These are phyloP conservation scores for Lanzia echinophila DNA, from an alignment of 2,329 filamentous ascomycete species.

Conservation along the genomic window DNA sequence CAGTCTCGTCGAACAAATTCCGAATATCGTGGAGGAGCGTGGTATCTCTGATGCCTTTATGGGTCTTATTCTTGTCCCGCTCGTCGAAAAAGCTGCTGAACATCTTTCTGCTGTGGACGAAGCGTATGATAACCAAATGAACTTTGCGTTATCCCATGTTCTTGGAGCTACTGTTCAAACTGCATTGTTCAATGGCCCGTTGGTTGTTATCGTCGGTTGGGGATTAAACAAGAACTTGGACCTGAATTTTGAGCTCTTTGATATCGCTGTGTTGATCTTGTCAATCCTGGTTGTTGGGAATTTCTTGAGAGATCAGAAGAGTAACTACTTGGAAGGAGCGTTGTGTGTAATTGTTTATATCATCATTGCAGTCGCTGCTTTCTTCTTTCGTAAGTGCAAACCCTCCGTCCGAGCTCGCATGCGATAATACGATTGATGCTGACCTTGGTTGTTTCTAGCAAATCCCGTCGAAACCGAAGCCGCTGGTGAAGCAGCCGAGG, in stretches of 20 bases:
- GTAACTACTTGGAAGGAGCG: slow-evolving; percentile 81
- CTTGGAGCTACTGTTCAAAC: slow-evolving; percentile 79
- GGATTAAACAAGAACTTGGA: slow-evolving; percentile 63
- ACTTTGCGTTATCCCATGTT: slow-evolving; percentile 23
- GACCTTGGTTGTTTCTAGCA: neutral
- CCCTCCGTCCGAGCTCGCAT: too few species aligned
- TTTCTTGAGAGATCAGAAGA: slow-evolving; percentile 81
- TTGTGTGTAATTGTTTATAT: slow-evolving; percentile 67
- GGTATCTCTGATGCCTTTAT: slow-evolving; percentile 52
- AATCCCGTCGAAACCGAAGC: neutral
- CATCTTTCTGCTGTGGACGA: slow-evolving; percentile 80
- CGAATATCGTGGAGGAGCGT: slow-evolving; percentile 46
- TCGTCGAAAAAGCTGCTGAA: slow-evolving; percentile 83
- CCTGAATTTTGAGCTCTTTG: slow-evolving; percentile 81
- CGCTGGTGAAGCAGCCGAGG: neutral
- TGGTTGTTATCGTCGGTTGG: slow-evolving; percentile 81
- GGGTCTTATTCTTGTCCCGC: slow-evolving; percentile 69
- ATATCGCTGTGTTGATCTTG: slow-evolving; percentile 75
- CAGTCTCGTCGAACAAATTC: slow-evolving; percentile 66
- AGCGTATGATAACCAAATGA: slow-evolving; percentile 72
- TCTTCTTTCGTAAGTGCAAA: slow-evolving; percentile 43
- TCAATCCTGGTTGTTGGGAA: slow-evolving; percentile 82
- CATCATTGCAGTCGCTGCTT: slow-evolving; percentile 51
- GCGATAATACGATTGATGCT: neutral
- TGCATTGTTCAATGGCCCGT: slow-evolving; percentile 77